phyloP scores from a whole-genome alignment of 2,329 filamentous ascomycete genomes.

The Aspergillus hortae region DNA sequence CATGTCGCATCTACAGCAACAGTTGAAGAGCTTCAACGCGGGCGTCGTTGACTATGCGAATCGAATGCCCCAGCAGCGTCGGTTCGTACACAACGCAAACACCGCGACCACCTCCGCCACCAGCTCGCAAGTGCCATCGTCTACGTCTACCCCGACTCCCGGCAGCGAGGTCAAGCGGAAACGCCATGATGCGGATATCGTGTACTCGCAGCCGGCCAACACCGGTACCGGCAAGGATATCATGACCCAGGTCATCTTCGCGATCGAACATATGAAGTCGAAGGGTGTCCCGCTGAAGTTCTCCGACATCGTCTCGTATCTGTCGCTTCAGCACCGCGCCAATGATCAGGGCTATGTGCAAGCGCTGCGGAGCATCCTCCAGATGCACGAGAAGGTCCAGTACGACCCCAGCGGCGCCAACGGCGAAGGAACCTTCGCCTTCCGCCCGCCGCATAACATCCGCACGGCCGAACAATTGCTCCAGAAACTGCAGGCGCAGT shows the following conservation, averaged over 20 bases:
- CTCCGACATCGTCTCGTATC: constrained; percentile 72
- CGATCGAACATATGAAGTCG: constrained; percentile 75
- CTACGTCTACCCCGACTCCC: constrained; percentile 30
- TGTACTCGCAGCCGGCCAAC: constrained; percentile 74
- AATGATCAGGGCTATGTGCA: constrained; percentile 58
- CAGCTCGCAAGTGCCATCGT: constrained; percentile 51
- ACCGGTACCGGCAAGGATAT: constrained; percentile 75
- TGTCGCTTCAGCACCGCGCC: constrained; percentile 64
- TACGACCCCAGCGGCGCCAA: constrained; percentile 58
- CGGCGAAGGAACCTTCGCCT: constrained; percentile 73
- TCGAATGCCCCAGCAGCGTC: constrained; percentile 55
- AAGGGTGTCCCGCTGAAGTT: constrained; percentile 67
- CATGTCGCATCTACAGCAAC: constrained; percentile 66
- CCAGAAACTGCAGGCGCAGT: constrained; percentile 74
- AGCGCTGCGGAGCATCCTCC: constrained; percentile 65
- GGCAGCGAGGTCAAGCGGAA: constrained; percentile 52
- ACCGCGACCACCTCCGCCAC: constrained; percentile 49
- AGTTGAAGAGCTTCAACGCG: constrained; percentile 61
- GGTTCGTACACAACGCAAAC: constrained; percentile 46
- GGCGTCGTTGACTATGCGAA: constrained; percentile 61
- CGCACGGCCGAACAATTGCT: constrained; percentile 73
- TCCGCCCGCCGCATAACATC: constrained; percentile 81
- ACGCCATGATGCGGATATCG: constrained; percentile 51
- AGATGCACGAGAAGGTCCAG: constrained; percentile 61
- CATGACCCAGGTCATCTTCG: constrained; percentile 83